Conservation (phyloP, 2,329 filamentous ascomycete species). For the Aspergillus viridinutans region DNA sequence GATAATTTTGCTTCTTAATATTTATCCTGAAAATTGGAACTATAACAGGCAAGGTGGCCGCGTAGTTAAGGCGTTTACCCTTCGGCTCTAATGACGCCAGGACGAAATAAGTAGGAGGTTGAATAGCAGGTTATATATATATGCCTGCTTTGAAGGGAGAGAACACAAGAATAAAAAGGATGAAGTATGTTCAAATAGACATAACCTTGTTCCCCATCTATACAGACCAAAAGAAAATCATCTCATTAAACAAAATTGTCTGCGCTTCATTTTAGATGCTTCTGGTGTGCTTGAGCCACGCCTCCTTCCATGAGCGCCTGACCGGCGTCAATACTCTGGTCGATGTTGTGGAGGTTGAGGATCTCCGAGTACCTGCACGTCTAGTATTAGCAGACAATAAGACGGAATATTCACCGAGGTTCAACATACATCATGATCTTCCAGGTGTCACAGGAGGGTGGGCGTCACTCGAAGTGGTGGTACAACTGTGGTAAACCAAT, state of each 20-base stretch:
- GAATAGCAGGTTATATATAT: slow-evolving; percentile 1
- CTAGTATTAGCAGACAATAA: not conserved
- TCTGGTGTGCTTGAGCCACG: slow-evolving; percentile 19
- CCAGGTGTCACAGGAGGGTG: slow-evolving; percentile 97
- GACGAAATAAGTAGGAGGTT: slow-evolving; percentile 7
- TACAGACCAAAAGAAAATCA: slow-evolving; percentile 14
- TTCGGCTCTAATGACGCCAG: slow-evolving; percentile 14
- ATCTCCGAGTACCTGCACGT: slow-evolving; percentile 88
- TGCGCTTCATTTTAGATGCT: slow-evolving; percentile 7
- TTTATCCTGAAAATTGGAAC: no score
- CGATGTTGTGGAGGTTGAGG: slow-evolving; percentile 95
- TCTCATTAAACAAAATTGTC: slow-evolving; percentile 14
- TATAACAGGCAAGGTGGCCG: no score
- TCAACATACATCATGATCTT: slow-evolving; percentile 96
- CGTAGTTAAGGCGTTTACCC: not conserved
- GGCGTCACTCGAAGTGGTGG: no score
- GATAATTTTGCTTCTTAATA: no score
- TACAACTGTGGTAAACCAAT: no score
- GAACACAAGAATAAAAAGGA: slow-evolving; percentile 11
- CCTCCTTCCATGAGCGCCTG: slow-evolving; percentile 27
- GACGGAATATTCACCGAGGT: not conserved
- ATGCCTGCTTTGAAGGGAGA: slow-evolving; percentile 17
- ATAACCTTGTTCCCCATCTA: slow-evolving; percentile 18
- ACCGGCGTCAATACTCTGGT: slow-evolving; percentile 43
- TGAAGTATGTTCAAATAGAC: slow-evolving; percentile 13